Conservation (phyloP, 257 asterid genomes). For the Fraxinus cuspidata region DNA sequence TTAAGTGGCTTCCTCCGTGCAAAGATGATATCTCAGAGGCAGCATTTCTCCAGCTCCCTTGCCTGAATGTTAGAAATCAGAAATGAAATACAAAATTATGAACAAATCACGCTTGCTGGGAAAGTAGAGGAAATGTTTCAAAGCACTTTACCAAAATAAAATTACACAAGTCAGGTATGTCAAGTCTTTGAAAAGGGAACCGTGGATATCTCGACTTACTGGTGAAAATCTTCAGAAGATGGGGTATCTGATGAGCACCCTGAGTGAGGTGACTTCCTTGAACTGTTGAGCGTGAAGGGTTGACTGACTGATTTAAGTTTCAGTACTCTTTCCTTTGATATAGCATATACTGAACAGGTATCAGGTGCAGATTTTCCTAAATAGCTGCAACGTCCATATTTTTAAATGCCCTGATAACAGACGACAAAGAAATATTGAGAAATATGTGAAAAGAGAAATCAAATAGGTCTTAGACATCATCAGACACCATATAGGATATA, state of each 20-base stretch:
- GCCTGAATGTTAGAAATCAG: constrained; percentile 39
- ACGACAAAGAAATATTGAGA: not conserved
- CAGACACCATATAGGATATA: not conserved
- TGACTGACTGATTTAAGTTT: constrained; percentile 50
- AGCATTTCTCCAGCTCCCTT: constrained; percentile 48
- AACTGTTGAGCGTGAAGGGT: constrained; percentile 40
- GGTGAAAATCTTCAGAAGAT: constrained; percentile 23
- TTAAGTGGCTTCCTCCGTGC: constrained; percentile 35
- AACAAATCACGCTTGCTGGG: not conserved
- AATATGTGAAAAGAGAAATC: not conserved
- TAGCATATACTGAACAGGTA: constrained; percentile 59
- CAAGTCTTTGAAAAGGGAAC: not conserved
- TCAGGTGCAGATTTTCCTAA: constrained; percentile 61
- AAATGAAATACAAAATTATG: not conserved
- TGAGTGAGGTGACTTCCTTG: constrained; percentile 29
- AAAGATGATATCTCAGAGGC: constrained; percentile 30
- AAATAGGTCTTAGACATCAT: not conserved
- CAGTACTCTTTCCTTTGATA: constrained; percentile 49
- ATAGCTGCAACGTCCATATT: constrained; percentile 52
- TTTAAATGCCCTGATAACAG: constrained; percentile 66
- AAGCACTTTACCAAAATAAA: not conserved
- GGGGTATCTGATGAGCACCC: constrained; percentile 30
- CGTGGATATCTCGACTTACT: constrained; percentile 33
- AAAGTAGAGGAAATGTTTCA: not conserved
- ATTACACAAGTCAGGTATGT: not conserved